Evolutionary conservation across 2,329 filamentous ascomycete species (phyloP), one percentile per base, ranked within the genome.

Genomic region (Fusarium aywerte): DNA sequence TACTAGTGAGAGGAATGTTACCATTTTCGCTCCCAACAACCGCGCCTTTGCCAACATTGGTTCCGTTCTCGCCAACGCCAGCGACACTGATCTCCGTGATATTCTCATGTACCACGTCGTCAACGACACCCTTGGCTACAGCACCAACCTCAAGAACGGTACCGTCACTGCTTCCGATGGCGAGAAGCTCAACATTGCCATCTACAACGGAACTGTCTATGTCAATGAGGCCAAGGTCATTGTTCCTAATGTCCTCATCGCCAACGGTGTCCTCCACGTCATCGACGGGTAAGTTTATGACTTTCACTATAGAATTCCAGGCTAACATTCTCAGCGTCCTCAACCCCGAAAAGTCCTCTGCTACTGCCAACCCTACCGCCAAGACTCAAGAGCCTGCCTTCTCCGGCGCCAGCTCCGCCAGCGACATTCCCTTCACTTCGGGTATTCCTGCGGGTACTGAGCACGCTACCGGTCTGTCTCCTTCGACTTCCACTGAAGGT

Each of bases 101-200:
- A 82, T 90, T 27, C 78, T 91, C 3, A 74, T 80, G 29, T 91
- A 91, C 77, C 89, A 91, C 72, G 83, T 90, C 36, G 76, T 90
- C 43, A 80, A 81, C 43, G 83, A 82, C 43, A 80, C 80, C 10
- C 81, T 89, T 2, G 70, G 55, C 77, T 80, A 18, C 43, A 73
- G 47, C 67, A 69, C 3, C n/a, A 67, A 60, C 2, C 74, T 83
- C 23, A 42, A 52, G 54, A 67, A 73, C 36, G 53, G 39, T 11
- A 55, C 68, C 0, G 58, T 73, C n/a, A 57, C 33, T 44, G 67
- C 55, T 31, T 52, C 63, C 7, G 65, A 70, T 6, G 78, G 80
- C 3, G 56, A 59, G 10, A 77, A 79, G 42, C 62, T 87, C 7
- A 82, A 77, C 15, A 78, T 87, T 44, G 77, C 76, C 5, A 74